Percentiles rank a stretch among this genome's conserved stretches.
phyloP scores from a whole-genome alignment of 805 yeast species.

The Ogataea neopini region DNA sequence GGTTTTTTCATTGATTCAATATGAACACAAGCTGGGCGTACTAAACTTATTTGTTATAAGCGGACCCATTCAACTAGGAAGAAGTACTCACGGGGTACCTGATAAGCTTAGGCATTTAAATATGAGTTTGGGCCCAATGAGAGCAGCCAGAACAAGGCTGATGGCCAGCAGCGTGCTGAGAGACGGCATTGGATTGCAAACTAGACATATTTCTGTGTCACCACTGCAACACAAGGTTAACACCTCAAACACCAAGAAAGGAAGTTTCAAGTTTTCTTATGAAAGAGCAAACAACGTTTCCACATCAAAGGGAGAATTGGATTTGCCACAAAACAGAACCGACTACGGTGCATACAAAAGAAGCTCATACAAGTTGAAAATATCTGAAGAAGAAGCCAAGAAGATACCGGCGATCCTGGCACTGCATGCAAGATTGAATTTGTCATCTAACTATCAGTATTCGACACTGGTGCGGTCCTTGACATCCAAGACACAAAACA shows the following conservation, averaged over 20 bases:
- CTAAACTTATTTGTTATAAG: background rate
- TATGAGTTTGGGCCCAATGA: conserved; percentile 16
- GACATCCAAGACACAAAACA: conserved; percentile 48
- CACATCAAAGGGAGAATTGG: conserved; percentile 16
- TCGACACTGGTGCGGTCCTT: conserved; percentile 80
- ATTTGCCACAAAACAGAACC: conserved; percentile 24
- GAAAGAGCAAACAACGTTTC: conserved; percentile 30
- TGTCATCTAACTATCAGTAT: conserved; percentile 57
- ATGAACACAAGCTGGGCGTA: background rate
- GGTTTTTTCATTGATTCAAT: background rate
- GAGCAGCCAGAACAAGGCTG: conserved; percentile 12
- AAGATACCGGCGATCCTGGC: conserved; percentile 75
- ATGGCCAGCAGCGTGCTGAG: conserved; percentile 2
- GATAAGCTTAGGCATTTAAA: background rate
- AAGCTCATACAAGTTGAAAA: conserved; percentile 26
- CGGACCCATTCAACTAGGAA: background rate
- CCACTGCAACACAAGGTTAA: conserved; percentile 12
- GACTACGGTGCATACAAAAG: conserved; percentile 37
- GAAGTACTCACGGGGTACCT: background rate
- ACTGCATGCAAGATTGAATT: conserved; percentile 70
- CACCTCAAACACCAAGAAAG: conserved; percentile 15
- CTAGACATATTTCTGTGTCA: conserved; percentile 16
- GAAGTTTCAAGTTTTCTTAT: conserved; percentile 29
- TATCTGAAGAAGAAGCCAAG: conserved; percentile 52
- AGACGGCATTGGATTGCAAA: conserved; percentile 4